Conservation (phyloP, 2,329 filamentous ascomycete genomes). For the Fusarium goolgardi region DNA sequence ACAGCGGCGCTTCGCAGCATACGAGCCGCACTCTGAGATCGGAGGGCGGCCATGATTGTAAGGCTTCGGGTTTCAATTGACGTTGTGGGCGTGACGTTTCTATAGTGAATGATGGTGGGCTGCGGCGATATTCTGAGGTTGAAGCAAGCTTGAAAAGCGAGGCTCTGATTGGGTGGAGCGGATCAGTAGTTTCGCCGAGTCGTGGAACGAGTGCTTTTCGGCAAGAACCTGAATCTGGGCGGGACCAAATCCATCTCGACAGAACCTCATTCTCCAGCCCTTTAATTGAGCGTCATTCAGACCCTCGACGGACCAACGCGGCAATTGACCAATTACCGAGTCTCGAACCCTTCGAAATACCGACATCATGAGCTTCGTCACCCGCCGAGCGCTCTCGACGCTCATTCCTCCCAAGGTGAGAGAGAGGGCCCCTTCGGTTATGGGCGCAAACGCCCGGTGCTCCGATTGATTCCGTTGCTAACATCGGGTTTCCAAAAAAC, state of each 20-base stretch:
- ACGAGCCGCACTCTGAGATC: conserved; percentile 64
- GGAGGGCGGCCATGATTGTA: conserved; percentile 73
- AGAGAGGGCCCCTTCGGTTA: conserved; percentile 51
- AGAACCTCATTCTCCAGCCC: conserved; percentile 44
- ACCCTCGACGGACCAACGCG: conserved; percentile 50
- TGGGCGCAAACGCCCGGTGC: conserved; percentile 42
- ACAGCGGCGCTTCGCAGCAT: conserved; percentile 62
- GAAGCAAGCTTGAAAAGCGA: conserved; percentile 46
- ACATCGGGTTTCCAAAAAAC: conserved; percentile 46
- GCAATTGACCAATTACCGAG: conserved; percentile 46
- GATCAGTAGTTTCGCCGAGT: conserved; percentile 58
- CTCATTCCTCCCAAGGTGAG: conserved; percentile 98
- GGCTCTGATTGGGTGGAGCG: conserved; percentile 57
- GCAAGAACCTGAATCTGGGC: conserved; percentile 48
- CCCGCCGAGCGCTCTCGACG: conserved; percentile 93
- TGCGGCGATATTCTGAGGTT: conserved; percentile 48
- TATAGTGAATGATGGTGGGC: conserved; percentile 44
- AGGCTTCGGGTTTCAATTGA: conserved; percentile 46
- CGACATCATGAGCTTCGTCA: conserved; percentile 90
- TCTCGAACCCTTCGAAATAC: conserved; percentile 44
- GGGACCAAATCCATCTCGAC: conserved; percentile 45
- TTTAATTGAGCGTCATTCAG: conserved; percentile 52
- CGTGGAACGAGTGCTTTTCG: conserved; percentile 62
- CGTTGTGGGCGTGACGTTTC: conserved; percentile 29
- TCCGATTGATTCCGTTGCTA: conserved; percentile 54